These are phyloP conservation scores for Salpingoeca rosetta DNA, from an alignment of 78 protist species.

Conservation along the genomic window DNA sequence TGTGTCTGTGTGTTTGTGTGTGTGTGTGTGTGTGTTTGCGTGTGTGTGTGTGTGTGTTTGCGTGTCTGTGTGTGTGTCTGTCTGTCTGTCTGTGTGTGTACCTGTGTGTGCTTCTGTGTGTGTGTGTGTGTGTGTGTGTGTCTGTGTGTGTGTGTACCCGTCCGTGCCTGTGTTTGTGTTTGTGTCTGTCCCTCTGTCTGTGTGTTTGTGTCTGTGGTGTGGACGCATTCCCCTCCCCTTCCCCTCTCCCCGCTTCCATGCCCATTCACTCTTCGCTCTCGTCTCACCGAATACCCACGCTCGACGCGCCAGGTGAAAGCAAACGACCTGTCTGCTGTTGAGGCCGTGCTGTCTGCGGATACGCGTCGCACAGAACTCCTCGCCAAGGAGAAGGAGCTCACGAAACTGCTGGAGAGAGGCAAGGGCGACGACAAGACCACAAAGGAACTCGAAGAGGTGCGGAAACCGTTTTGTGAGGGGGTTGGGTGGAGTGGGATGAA, in stretches of 20 bases:
- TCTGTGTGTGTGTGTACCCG: background rate
- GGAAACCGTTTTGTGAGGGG: background rate
- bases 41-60: background rate
- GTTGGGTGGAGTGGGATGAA: background rate
- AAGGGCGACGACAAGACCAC: background rate
- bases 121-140: background rate
- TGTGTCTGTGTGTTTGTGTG: background rate
- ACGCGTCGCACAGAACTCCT: background rate
- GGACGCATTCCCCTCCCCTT: background rate
- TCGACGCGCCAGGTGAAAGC: background rate
- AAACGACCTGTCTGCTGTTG: slow-evolving; percentile 10
- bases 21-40: background rate
- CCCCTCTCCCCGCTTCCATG: background rate
- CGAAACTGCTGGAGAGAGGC: background rate
- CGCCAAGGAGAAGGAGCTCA: background rate
- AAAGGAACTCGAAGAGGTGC: background rate
- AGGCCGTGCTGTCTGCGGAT: slow-evolving; percentile 25
- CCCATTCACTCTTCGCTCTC: too few species aligned
- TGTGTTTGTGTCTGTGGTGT: background rate
- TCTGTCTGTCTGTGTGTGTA: too few species aligned
- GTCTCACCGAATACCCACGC: too few species aligned
- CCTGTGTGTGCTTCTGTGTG: too few species aligned
- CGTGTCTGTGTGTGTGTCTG: too few species aligned
- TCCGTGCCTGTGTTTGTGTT: too few species aligned
- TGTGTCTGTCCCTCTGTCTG: background rate